These are phyloP conservation scores for Botrytis paeoniae DNA, from an alignment of 2,329 filamentous ascomycete species.

Conservation along the genomic window DNA sequence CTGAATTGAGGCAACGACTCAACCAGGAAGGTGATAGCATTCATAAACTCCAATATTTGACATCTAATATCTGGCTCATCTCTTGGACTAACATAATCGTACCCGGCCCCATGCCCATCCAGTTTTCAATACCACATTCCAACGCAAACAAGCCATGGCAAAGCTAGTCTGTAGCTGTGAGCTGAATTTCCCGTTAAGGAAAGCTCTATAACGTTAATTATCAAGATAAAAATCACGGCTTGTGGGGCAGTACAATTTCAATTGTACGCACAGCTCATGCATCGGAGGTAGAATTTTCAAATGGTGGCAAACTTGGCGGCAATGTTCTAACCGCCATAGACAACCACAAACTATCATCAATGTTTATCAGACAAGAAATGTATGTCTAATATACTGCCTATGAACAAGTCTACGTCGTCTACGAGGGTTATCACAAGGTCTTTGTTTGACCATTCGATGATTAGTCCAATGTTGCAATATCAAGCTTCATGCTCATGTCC, in stretches of 20 bases:
- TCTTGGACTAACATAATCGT: not conserved
- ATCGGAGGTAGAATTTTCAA: not conserved
- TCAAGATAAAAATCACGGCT: not conserved
- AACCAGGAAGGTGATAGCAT: not conserved
- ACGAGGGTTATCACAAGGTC: not conserved
- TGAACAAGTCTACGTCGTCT: not conserved
- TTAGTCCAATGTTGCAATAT: not conserved
- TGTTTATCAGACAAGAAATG: not conserved
- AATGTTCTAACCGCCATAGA: not conserved
- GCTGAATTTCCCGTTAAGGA: not conserved
- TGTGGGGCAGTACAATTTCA: not conserved
- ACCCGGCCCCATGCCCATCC: not conserved
- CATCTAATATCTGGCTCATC: not conserved
- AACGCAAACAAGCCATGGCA: too few species aligned
- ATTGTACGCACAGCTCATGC: not conserved
- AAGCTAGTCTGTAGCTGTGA: not conserved
- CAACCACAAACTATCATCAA: not conserved
- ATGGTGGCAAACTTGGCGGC: not conserved
- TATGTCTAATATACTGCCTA: not conserved
- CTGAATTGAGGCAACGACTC: not conserved
- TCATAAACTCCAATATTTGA: not conserved
- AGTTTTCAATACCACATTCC: not conserved
- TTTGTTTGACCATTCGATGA: not conserved
- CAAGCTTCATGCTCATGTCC: not conserved
- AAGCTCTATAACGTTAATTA: not conserved